Conservation (phyloP, 345 rosid genomes). For the Eucalyptus coolabah region DNA sequence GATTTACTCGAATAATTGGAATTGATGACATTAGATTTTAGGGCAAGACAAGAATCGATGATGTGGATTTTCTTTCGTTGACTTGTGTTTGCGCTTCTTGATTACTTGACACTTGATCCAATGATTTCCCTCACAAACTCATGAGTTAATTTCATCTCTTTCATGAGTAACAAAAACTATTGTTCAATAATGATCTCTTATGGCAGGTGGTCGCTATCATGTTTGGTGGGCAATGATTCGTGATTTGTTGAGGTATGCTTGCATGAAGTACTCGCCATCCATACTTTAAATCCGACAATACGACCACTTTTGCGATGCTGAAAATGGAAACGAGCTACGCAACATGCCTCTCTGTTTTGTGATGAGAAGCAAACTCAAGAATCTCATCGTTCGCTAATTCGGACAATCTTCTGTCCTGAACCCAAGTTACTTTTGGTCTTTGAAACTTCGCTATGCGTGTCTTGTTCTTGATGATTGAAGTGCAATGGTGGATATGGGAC, state of each 20-base stretch:
- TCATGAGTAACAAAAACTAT: neutral
- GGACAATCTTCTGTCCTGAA: neutral
- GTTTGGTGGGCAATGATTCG: neutral
- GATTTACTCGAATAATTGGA: neutral
- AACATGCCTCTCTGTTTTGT: neutral
- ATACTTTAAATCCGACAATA: neutral
- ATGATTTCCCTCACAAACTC: neutral
- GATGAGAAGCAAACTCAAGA: neutral
- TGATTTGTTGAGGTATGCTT: neutral
- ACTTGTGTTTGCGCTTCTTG: neutral
- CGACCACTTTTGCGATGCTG: neutral
- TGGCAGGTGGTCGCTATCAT: neutral
- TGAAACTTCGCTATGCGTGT: neutral
- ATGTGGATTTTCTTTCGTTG: neutral
- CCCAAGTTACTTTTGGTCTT: neutral
- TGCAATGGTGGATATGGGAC: neutral
- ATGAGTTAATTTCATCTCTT: neutral
- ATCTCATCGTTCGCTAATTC: neutral
- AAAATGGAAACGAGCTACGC: neutral
- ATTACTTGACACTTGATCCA: neutral
- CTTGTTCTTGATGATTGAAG: neutral
- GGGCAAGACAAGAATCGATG: neutral
- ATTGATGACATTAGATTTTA: neutral
- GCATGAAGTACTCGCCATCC: neutral
- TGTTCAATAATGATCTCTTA: neutral